Base-by-base conservation (phyloP, 2,329 filamentous ascomycete genomes). In the Xylariaceae sp. region DNA sequence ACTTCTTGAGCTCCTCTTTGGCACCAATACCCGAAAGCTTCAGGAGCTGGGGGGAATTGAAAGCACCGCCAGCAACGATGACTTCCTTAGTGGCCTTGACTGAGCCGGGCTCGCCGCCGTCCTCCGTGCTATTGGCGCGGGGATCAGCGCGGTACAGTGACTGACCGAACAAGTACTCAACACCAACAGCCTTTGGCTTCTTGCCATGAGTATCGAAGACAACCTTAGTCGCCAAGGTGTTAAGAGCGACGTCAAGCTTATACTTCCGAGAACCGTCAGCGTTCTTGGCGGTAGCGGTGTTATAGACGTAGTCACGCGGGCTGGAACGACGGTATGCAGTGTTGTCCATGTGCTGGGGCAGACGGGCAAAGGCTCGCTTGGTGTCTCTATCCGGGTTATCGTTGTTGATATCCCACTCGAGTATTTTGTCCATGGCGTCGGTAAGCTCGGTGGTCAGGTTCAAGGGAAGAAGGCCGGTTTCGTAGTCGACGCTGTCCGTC, bases 301-400 rank as follows among this genome's bases (percentile, higher is more conserved):
- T 54, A 63, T 76, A 75, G 57, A 72, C 71, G 5, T 76, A 77
- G 58, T 77, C 75, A n/a, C 73, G 72, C 72, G 47, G 73, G 66
- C 59, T 81, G 63, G 47, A 86, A 11, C 81, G 78, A 44, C 72
- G 78, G 32, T 83, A 80, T 45, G 74, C 72, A 50, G 69, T 73
- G n/a, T 74, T 65, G n/a, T 74, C 70, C 57, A 79, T 77, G 1
- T 76, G 73, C 31, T 85, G 65, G 2, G 84, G 83, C 3, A 87
- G 76, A 60, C 86, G 81, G 65, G 49, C 59, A 12, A 65, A 53
- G 12, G 55, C 47, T 8, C 32, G 41, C 30, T 50, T 60, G 26
- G 82, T 71, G 61, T 81, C 78, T 32, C 77, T 72, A 3, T 60
- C 58, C 0, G 69, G 59, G 29, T 63, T 60, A 50, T 74, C 70